Evolutionary conservation across 208 protist species (phyloP).

Genomic region (Strigomonas galati): DNA sequence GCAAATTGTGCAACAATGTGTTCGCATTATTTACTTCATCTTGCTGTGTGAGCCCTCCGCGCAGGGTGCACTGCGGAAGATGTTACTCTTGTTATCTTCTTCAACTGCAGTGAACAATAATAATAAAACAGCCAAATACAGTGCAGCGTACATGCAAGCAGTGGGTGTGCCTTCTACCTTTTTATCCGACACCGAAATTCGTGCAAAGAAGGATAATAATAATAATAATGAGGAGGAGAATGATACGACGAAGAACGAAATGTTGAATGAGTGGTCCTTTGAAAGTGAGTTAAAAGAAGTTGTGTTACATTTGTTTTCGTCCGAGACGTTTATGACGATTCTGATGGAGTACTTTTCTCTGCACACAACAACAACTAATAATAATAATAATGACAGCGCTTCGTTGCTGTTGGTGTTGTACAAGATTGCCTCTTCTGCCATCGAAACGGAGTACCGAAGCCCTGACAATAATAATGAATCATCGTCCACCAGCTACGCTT

Average conservation of each 20-base stretch:
- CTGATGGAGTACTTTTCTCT: not conserved
- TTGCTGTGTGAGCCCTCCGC: too few relatives aligned
- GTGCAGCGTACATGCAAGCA: too few relatives aligned
- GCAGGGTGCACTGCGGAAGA: too few relatives aligned
- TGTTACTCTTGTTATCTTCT: too few relatives aligned
- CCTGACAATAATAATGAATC: not conserved
- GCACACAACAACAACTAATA: too few relatives aligned
- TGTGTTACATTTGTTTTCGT: not conserved
- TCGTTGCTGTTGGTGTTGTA: not conserved
- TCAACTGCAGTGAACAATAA: too few relatives aligned
- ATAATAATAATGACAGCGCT: too few relatives aligned
- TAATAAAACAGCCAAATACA: not conserved
- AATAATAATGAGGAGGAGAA: not conserved
- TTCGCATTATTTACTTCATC: too few relatives aligned
- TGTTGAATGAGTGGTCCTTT: slow-evolving; percentile 14
- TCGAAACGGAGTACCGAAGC: not conserved
- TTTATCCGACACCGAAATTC: too few relatives aligned
- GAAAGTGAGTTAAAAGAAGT: not conserved
- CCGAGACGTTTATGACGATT: not conserved
- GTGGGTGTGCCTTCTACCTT: too few relatives aligned
- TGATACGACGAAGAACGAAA: not conserved
- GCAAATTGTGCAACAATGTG: too few relatives aligned
- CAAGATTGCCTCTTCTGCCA: not conserved
- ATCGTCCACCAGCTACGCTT: not conserved
- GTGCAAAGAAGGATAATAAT: not conserved